Conservation (phyloP, 768 basidiomycete genomes). For the Botryobasidium botryosum region DNA sequence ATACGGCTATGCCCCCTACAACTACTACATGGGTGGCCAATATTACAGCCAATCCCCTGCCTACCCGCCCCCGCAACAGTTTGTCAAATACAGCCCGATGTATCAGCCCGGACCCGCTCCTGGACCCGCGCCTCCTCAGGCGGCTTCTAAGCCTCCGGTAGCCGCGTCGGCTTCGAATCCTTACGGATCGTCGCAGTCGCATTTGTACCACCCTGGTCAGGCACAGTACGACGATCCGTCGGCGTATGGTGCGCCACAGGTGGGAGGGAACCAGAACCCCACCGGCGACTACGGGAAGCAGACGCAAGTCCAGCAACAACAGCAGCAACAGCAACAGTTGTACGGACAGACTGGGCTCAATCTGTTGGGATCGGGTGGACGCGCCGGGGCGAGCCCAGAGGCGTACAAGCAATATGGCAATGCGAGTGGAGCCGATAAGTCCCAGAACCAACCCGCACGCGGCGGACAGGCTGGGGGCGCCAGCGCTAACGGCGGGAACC, state of each 20-base stretch:
- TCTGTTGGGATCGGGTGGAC: neutral
- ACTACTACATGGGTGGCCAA: too few species aligned
- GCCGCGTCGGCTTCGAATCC: neutral
- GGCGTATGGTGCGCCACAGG: neutral
- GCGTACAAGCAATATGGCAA: neutral
- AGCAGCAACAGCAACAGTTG: neutral
- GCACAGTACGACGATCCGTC: neutral
- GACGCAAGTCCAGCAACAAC: too few species aligned
- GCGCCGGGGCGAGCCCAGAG: neutral
- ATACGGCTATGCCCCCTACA: neutral
- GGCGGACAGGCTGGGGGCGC: neutral
- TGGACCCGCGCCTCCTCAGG: neutral
- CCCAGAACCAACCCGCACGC: too few species aligned
- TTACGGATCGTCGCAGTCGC: neutral
- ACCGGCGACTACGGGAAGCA: too few species aligned
- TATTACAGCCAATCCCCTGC: neutral
- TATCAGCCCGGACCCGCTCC: neutral
- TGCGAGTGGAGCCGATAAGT: neutral
- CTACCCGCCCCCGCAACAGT: slow-evolving; percentile 3
- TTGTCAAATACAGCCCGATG: neutral
- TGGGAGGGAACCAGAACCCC: too few species aligned
- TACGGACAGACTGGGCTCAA: neutral
- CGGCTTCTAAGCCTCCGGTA: neutral
- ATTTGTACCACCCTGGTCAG: neutral
- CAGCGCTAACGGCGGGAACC: neutral